These are phyloP conservation scores for Haplosporangium sp. DNA, from an alignment of 371 early-diverging fungal genomes.

Conservation along the genomic window DNA sequence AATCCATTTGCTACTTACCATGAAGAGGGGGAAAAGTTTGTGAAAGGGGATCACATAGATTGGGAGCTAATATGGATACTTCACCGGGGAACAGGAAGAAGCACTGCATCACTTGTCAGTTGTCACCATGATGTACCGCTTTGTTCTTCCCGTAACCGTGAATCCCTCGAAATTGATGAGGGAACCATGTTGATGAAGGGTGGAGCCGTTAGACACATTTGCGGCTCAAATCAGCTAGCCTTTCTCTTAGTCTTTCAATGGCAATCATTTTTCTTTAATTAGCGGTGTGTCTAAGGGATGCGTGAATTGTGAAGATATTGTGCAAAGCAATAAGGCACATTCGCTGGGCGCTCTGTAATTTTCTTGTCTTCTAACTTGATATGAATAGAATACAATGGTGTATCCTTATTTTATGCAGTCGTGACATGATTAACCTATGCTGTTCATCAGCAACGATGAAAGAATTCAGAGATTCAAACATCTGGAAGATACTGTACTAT, in stretches of 20 bases:
- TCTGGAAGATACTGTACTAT: not conserved
- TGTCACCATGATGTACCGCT: not conserved
- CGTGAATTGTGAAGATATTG: no score
- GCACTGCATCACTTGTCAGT: not conserved
- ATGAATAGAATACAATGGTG: no score
- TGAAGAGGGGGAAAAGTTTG: not conserved
- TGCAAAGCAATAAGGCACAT: no score
- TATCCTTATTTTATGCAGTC: no score
- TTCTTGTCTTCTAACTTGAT: no score
- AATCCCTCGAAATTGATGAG: conserved; percentile 1
- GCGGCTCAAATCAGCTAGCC: conserved; percentile 1
- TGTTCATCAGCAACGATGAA: no score
- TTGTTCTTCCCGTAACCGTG: not conserved
- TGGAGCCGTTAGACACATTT: conserved; percentile 4
- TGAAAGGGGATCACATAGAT: not conserved
- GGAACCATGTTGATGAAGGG: not conserved
- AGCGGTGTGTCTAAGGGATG: no score
- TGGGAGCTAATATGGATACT: conserved; percentile 4
- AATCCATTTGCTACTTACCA: not conserved
- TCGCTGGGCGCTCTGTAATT: no score
- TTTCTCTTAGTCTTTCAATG: not conserved
- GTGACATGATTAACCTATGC: no score
- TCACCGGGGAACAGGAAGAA: not conserved
- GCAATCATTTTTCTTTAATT: conserved; percentile 2
- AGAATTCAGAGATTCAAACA: no score